A percentile compares a stretch with the other conserved stretches of the same genome.
phyloP scores from a whole-genome alignment of 78 protist genomes.

The Chrysochromulina parva region DNA sequence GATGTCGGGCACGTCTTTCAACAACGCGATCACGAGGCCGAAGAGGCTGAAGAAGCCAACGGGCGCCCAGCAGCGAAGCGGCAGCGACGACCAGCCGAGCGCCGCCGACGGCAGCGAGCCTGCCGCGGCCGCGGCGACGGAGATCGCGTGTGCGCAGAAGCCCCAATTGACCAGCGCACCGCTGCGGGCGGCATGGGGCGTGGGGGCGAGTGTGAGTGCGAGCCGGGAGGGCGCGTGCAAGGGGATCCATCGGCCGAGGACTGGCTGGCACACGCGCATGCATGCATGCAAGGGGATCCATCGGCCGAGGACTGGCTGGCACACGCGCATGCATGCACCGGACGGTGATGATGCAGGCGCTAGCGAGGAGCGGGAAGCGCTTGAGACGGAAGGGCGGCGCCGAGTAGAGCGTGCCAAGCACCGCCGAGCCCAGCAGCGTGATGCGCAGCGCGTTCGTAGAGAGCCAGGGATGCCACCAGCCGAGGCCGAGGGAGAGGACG shows the following conservation, averaged over 20 bases:
- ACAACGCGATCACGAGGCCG: constrained; percentile 37
- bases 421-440: neutral
- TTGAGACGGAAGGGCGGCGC: constrained; percentile 42
- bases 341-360: constrained; percentile 25
- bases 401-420: constrained; percentile 40
- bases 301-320: too few relatives aligned
- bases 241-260: too few relatives aligned
- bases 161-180: constrained; percentile 39
- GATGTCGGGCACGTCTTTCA: constrained; percentile 49
- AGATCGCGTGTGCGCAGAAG: constrained; percentile 37
- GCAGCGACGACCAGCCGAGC: neutral
- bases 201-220: too few relatives aligned
- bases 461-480: neutral
- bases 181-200: neutral
- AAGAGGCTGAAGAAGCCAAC: constrained; percentile 3
- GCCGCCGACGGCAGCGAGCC: neutral
- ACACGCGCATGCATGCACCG: too few relatives aligned
- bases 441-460: neutral
- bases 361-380: constrained; percentile 42
- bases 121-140: neutral
- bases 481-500: neutral
- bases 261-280: too few relatives aligned
- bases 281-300: too few relatives aligned
- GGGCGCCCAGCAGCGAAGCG: neutral
- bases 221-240: too few relatives aligned